A percentile compares a stretch with the other conserved stretches of the same genome.
Evolutionary conservation across 352 stramenopile species (phyloP).

Genomic region (Globisporangium heterothallicum): DNA sequence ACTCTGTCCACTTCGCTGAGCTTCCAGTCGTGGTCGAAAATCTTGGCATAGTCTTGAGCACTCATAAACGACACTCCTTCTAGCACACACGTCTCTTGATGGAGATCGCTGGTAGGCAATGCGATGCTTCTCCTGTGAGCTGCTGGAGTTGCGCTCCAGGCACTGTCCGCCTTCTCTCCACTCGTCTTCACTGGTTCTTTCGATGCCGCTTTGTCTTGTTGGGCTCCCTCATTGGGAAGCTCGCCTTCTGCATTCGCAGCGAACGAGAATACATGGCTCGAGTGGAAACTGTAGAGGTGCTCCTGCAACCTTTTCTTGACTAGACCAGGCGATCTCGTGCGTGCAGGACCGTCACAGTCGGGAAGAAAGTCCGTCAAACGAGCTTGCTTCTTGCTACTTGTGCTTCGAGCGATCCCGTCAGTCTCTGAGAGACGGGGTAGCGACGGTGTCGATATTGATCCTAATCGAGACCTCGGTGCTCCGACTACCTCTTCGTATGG

Average conservation of each 20-base stretch:
- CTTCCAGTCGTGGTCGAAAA: constrained; percentile 57
- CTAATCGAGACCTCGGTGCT: neutral
- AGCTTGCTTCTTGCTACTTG: neutral
- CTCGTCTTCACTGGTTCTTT: neutral
- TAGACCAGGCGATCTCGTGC: constrained; percentile 3
- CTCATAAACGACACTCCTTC: constrained; percentile 22
- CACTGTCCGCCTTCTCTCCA: neutral
- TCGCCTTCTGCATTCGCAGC: constrained; percentile 13
- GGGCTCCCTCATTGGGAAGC: neutral
- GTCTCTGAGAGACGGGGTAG: neutral
- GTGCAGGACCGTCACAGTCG: neutral
- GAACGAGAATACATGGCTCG: constrained; percentile 50
- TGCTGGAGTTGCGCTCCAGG: neutral
- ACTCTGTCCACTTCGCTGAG: constrained; percentile 41
- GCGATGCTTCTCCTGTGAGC: constrained; percentile 2
- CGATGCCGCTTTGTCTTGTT: neutral
- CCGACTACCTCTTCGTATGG: neutral
- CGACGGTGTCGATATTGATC: neutral
- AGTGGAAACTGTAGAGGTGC: constrained; percentile 62
- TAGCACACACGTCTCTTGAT: constrained; percentile 24
- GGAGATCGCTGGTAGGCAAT: neutral
- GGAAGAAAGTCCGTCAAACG: neutral
- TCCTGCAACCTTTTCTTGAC: constrained; percentile 33
- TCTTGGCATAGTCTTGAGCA: constrained; percentile 23
- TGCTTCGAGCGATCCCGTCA: neutral